Percentiles rank a stretch among this genome's conserved stretches.
Evolutionary conservation across 805 yeast species (phyloP).

Genomic region (Yamadazyma olivae): DNA sequence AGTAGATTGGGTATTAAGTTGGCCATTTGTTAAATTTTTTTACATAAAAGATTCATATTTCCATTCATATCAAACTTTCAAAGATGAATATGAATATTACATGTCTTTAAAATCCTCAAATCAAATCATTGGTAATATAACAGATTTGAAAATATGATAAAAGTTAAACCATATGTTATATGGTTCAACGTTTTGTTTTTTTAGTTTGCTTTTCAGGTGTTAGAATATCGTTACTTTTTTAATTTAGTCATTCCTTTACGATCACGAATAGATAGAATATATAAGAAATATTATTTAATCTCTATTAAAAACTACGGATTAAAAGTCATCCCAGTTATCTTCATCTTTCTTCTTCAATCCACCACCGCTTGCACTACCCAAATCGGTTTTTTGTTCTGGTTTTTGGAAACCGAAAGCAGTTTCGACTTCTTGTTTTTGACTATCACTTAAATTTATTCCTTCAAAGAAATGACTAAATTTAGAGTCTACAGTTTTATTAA

Average conservation of each 20-base stretch:
- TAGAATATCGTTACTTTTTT: too few relatives aligned
- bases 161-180: not conserved
- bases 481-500: constrained; percentile 42
- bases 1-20: constrained; percentile 58
- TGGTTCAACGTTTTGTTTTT: not conserved
- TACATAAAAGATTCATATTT: constrained; percentile 61
- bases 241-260: too few relatives aligned
- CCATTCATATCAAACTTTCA: constrained; percentile 43
- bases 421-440: constrained; percentile 37
- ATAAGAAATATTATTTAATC: not conserved
- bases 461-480: constrained; percentile 56
- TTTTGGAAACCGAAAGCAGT: constrained; percentile 67
- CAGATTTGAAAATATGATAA: constrained; percentile 6
- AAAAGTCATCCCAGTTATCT: constrained; percentile 72
- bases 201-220: not conserved
- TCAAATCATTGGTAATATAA: constrained; percentile 5
- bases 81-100: constrained; percentile 41
- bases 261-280: not conserved
- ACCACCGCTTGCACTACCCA: constrained; percentile 47
- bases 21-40: constrained; percentile 51
- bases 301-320: not conserved
- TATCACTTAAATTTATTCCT: constrained; percentile 40
- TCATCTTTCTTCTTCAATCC: constrained; percentile 44
- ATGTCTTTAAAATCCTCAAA: constrained; percentile 8
- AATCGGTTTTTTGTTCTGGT: constrained; percentile 57